phyloP scores from a whole-genome alignment of 2,329 filamentous ascomycete genomes.

The Verticillium albo-atrum region DNA sequence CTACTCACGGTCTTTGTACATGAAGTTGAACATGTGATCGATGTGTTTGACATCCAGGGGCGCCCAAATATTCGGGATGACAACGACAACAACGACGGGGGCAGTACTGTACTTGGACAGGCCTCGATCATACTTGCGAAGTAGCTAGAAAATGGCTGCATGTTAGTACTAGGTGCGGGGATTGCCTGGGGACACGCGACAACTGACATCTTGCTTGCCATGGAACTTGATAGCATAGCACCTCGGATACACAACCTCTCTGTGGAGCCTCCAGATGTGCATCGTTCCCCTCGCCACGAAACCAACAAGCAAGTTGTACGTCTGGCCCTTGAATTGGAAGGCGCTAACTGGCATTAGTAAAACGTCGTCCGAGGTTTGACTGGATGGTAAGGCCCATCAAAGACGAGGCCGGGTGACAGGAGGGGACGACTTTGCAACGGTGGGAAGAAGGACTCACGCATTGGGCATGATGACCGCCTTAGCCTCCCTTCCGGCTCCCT shows the following conservation, averaged over 20 bases:
- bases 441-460: no score
- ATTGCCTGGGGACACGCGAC: not conserved
- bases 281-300: not conserved
- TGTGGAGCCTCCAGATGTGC: not conserved
- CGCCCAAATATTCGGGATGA: not conserved
- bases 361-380: not conserved
- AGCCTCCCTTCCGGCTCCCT: no score
- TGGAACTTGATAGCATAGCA: not conserved
- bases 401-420: not conserved
- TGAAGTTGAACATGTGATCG: not conserved
- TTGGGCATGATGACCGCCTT: no score
- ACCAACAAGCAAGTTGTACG: not conserved
- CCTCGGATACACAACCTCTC: not conserved
- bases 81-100: not conserved
- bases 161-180: not conserved
- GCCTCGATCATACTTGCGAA: not conserved
- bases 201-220: not conserved
- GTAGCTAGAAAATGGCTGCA: not conserved
- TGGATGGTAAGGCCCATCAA: not conserved
- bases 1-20: not conserved
- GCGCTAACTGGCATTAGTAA: not conserved
- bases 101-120: not conserved
- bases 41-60: not conserved
- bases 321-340: not conserved
- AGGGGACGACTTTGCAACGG: no score